These are phyloP conservation scores for Hypoxylon fuscum DNA, from an alignment of 495 filamentous ascomycete species.

Conservation along the genomic window DNA sequence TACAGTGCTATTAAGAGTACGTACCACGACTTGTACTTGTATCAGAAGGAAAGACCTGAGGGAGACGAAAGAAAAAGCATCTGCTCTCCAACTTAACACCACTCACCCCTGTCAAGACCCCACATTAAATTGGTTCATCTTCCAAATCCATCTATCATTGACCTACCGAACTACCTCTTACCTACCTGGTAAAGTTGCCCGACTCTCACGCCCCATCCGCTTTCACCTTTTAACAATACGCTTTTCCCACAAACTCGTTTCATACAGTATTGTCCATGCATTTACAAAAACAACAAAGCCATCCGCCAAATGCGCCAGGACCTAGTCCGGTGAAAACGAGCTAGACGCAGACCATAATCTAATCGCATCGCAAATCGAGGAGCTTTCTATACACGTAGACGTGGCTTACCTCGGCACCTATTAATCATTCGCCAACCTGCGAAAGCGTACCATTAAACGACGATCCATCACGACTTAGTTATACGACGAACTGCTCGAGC, in stretches of 20 bases:
- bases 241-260: conserved; percentile 17
- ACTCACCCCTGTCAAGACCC: conserved; percentile 28
- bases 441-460: conserved; percentile 6
- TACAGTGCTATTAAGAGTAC: conserved; percentile 15
- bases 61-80: conserved; percentile 25
- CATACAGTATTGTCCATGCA: conserved; percentile 14
- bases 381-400: conserved; percentile 17
- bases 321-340: conserved; percentile 17
- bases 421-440: conserved; percentile 5
- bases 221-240: conserved; percentile 33
- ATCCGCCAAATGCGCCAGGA: neutral
- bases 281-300: conserved; percentile 16
- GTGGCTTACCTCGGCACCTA: conserved; percentile 25
- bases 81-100: conserved; percentile 3
- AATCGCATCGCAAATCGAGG: conserved; percentile 4
- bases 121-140: conserved; percentile 37
- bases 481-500: neutral
- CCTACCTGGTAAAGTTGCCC: neutral
- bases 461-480: conserved; percentile 19
- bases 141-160: conserved; percentile 15
- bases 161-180: conserved; percentile 1
- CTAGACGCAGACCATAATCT: conserved; percentile 16
- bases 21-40: neutral
- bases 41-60: conserved; percentile 1
- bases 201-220: conserved; percentile 13